Evolutionary conservation across 1,139 yeast genomes (phyloP), one percentile per base, ranked within the genome.

Genomic region (Suhomyces kunorum): DNA sequence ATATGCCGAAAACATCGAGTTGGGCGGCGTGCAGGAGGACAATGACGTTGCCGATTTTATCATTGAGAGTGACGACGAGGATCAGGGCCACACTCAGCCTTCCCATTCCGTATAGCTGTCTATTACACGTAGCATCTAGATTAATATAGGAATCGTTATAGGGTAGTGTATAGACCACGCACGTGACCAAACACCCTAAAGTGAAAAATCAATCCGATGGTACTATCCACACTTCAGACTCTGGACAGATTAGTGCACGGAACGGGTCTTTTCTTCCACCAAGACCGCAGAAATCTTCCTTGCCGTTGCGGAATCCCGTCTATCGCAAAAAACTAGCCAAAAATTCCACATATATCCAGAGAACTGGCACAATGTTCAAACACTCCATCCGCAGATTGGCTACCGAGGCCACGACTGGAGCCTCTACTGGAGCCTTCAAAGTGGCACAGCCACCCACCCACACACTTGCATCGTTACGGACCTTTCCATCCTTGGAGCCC

Each of bases 401-500:
- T 30, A 66, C 71, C 2, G 55, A 51, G 30, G 66, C 63, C 23
- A 35, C 45, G 16, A 17, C 47, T 9, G 28, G 36, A 13, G 49
- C 63, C 23, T 36, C 45, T 15, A 17, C 47, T 9, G 28, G 36
- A 13, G 49, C 42, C 25, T 63, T 69, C 46, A 57, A 63, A 28
- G 45, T 65, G 22, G 58, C 59, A 22, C 51, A 56, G 36, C 92
- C 95, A 13, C 87, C 96, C 22, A 71, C 76, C 50, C 87, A 81
- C 54, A 88, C 92, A 0, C 70, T 90, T 48, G 82, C 95, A n/a
- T 78, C 95, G 5, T 65, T 88, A 40, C 80, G 97, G 46, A 63
- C 81, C 14, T 92, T 92, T 62, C 98, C 98, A 28, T 83, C 95
- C 7, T 73, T 92, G 43, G 96, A 88, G 62, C 98, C 98, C 27